phyloP scores from a whole-genome alignment of 139 green algal genomes.

The Volvox reticuliferus region DNA sequence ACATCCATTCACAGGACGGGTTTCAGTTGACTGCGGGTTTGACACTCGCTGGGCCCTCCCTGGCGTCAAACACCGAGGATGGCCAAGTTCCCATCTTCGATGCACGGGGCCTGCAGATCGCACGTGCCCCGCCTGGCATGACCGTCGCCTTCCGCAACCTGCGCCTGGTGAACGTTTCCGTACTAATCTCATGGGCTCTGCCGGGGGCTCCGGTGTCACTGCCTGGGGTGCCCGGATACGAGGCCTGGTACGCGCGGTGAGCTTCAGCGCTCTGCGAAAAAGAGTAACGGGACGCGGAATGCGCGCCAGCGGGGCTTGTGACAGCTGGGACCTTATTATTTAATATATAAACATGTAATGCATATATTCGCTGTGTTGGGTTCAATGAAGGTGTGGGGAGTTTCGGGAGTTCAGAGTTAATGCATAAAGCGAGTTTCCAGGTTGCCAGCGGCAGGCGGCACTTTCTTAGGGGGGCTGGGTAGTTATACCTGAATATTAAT shows the following conservation, averaged over 20 bases:
- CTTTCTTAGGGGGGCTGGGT: no score
- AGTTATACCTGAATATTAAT: no score
- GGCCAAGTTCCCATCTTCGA: neutral
- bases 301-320: no score
- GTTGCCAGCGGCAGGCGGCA: no score
- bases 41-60: neutral
- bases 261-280: no score
- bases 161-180: neutral
- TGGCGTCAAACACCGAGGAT: neutral
- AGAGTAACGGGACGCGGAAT: no score
- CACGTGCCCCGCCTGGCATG: neutral
- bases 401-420: no score
- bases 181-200: neutral
- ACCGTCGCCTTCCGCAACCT: neutral
- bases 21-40: neutral
- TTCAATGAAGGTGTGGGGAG: no score
- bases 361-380: no score
- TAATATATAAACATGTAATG: no score
- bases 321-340: no score
- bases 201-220: neutral
- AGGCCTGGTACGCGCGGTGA: neutral
- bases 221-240: conserved; percentile 21
- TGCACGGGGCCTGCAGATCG: neutral
- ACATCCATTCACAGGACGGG: neutral
- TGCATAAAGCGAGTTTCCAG: no score